Conservation (phyloP, 1,284 basidiomycete species). For the Sporisorium scitamineum region DNA sequence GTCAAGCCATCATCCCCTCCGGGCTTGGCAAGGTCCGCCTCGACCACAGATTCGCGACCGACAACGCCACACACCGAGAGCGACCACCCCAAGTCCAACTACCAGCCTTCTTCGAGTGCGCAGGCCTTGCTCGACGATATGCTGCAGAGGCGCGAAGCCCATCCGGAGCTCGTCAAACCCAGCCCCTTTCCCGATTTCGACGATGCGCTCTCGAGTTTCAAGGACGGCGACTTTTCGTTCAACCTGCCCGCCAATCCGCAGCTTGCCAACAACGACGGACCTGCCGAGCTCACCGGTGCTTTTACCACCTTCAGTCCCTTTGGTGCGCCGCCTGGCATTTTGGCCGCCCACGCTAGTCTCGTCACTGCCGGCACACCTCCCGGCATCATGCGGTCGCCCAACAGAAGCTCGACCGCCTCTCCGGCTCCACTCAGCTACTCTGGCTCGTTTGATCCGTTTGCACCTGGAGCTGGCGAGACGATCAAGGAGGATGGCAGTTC, state of each 20-base stretch:
- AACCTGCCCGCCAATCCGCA: conserved; percentile 51
- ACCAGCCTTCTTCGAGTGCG: conserved; percentile 86
- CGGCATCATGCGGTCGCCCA: conserved; percentile 35
- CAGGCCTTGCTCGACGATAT: conserved; percentile 86
- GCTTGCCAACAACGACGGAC: conserved; percentile 31
- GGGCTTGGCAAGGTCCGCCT: conserved; percentile 50
- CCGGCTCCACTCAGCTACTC: conserved; percentile 58
- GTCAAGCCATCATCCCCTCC: conserved; percentile 46
- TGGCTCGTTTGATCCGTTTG: conserved; percentile 67
- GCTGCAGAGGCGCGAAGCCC: conserved; percentile 78
- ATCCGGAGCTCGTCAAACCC: conserved; percentile 75
- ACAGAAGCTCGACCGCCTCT: conserved; percentile 47
- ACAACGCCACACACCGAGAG: conserved; percentile 76
- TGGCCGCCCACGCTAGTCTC: conserved; percentile 39
- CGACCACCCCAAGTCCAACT: conserved; percentile 73
- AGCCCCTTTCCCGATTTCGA: conserved; percentile 65
- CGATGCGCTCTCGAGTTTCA: conserved; percentile 60
- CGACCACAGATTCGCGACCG: conserved; percentile 71
- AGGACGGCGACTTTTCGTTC: conserved; percentile 66
- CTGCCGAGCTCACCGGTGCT: conserved; percentile 41
- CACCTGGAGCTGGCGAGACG: conserved; percentile 53
- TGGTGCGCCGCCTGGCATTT: conserved; percentile 36
- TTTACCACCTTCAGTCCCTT: conserved; percentile 47
- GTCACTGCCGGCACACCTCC: conserved; percentile 39
- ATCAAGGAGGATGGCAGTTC: conserved; percentile 46